These are phyloP conservation scores for Stenogyne calaminthoides DNA, from an alignment of 305 asterid genomes.

Conservation along the genomic window DNA sequence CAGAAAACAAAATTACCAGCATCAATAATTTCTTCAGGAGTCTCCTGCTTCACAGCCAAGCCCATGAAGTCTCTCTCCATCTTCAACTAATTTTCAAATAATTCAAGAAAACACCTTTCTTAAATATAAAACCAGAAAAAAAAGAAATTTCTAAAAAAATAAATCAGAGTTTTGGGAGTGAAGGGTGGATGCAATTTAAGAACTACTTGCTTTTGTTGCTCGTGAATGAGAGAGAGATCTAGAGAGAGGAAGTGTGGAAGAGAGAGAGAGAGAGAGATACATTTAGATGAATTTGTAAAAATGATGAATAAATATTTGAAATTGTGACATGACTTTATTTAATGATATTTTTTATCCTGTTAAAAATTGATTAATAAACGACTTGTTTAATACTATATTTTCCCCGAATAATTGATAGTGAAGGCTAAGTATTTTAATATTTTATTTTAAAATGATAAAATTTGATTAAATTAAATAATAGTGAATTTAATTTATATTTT, in stretches of 20 bases:
- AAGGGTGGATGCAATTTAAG: neutral
- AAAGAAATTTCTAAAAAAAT: too few relatives aligned
- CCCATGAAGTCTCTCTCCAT: constrained; percentile 95
- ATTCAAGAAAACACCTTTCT: constrained; percentile 15
- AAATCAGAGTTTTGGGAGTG: neutral
- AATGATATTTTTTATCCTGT: too few relatives aligned
- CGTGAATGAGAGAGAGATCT: constrained; percentile 26
- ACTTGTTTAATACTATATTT: too few relatives aligned
- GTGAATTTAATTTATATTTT: too few relatives aligned
- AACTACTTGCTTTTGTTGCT: neutral
- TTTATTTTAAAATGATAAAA: too few relatives aligned
- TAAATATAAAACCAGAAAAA: neutral
- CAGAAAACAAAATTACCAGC: constrained; percentile 46
- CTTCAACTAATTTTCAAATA: constrained; percentile 7
- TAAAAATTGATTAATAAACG: too few relatives aligned
- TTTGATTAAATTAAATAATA: too few relatives aligned
- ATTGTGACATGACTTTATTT: too few relatives aligned
- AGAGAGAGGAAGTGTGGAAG: constrained; percentile 5
- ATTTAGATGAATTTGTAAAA: constrained; percentile 6
- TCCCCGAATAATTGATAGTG: too few relatives aligned
- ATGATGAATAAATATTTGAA: neutral
- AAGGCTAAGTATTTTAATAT: too few relatives aligned
- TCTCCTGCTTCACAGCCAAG: constrained; percentile 62
- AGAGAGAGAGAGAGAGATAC: constrained; percentile 2
- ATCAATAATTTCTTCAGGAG: constrained; percentile 49